phyloP scores from a whole-genome alignment of 2,329 filamentous ascomycete species.

The Chaetomium strumarium region DNA sequence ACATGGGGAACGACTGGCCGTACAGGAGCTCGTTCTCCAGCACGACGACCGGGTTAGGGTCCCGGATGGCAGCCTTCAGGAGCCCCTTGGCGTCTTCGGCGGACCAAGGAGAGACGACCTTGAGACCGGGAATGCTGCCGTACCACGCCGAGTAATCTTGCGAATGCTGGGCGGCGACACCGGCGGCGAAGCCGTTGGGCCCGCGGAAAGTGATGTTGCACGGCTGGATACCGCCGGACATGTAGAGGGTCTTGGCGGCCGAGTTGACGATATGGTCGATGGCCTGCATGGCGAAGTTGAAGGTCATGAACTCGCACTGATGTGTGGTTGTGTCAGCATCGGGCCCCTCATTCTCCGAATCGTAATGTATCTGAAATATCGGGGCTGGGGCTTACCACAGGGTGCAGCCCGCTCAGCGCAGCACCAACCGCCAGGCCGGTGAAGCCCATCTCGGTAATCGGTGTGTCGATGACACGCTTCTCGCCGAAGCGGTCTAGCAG shows the following conservation, averaged over 20 bases:
- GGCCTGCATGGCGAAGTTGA: slow-evolving; percentile 99
- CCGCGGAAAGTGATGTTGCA: slow-evolving; percentile 99
- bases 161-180: slow-evolving; percentile 96
- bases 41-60: slow-evolving; percentile 93
- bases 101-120: slow-evolving; percentile 95
- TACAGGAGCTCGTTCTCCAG: slow-evolving; percentile 89
- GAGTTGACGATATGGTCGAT: slow-evolving; percentile 99
- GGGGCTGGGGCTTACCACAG: slow-evolving; percentile 63
- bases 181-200: slow-evolving; percentile 93
- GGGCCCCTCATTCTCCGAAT: neutral
- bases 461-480: slow-evolving; percentile 94
- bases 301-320: slow-evolving; percentile 99
- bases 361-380: neutral
- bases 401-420: slow-evolving; percentile 88
- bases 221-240: slow-evolving; percentile 98
- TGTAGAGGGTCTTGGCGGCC: slow-evolving; percentile 97
- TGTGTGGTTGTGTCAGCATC: slow-evolving; percentile 4
- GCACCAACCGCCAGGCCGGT: slow-evolving; percentile 88
- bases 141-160: slow-evolving; percentile 99
- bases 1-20: slow-evolving; percentile 94
- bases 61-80: slow-evolving; percentile 93
- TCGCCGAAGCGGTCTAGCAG: slow-evolving; percentile 95
- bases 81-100: slow-evolving; percentile 98
- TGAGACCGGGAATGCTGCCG: slow-evolving; percentile 92
- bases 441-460: slow-evolving; percentile 97